Percentiles rank a stretch among this genome's conserved stretches.
Evolutionary conservation across 257 asterid species (phyloP).

Genomic region (Pogostemon cablin): DNA sequence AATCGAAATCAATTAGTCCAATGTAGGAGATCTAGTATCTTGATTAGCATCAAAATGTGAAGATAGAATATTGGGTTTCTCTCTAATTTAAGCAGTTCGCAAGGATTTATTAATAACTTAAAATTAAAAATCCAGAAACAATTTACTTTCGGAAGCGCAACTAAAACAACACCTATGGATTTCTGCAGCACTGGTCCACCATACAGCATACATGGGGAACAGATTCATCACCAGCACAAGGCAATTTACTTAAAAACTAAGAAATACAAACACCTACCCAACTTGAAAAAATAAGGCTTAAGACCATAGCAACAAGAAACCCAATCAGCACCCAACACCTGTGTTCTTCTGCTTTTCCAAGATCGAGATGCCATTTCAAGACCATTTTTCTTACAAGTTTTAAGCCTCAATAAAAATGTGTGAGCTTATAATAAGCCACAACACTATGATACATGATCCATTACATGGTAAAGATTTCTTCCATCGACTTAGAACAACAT

Average conservation of each 20-base stretch:
- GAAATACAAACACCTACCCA: constrained; percentile 1
- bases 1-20: not conserved
- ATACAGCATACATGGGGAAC: not conserved
- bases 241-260: not conserved
- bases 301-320: constrained; percentile 2
- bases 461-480: not conserved
- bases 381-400: not conserved
- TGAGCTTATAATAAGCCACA: not conserved
- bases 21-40: not conserved
- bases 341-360: constrained; percentile 10
- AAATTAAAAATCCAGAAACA: not conserved
- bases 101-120: not conserved
- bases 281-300: constrained; percentile 5
- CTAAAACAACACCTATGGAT: not conserved
- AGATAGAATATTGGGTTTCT: no score
- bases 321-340: constrained; percentile 12
- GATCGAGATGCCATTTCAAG: not conserved
- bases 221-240: constrained; percentile 10
- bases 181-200: not conserved
- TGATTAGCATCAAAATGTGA: not conserved
- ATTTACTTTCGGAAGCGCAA: not conserved
- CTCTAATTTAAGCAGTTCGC: no score
- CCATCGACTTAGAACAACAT: not conserved
- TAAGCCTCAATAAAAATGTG: not conserved
- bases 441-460: constrained; percentile 19